Base-by-base conservation (phyloP, 1,139 yeast genomes). In the Petasospora fabianii region DNA sequence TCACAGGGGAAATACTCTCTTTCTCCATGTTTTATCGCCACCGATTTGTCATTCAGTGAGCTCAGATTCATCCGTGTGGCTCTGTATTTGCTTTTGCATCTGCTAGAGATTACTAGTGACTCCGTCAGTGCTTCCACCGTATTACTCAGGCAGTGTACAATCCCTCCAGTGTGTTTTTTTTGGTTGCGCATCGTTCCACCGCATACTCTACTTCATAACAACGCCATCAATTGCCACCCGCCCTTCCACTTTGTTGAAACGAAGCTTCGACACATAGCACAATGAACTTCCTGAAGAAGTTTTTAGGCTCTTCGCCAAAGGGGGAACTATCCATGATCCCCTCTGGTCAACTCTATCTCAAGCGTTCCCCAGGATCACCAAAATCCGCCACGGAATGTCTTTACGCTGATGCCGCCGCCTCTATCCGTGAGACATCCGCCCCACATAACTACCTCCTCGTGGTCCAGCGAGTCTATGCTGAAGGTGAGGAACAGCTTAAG, bases 341-440 rank as follows among this genome's bases (percentile, higher is more conserved):
- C 2, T 74, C 83, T 1, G 98, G 97, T 7, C 83, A 80, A 60
- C 70, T 92, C 39, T 84, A 72, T 55, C 68, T 90, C 35, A 72
- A 84, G 20, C 69, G 97, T 35, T 71, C 84, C 5, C 85, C 86
- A 8, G 72, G 71, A 13, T 84, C 95, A 7, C 96, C 96, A 12
- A 86, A 86, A 58, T 92, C 96, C 4, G 88, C 80, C 21, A 69
- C 80, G 31, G 97, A 92, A 60, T 88, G 96, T 59, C 70, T 92
- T 30, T 82, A 76, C 59, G 83, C 78, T 47, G 96, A 87, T 53
- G 92, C 96, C 1, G 78, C 77, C 38, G 80, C 90, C 14, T 67
- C 80, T 2, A 78, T 92, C 37, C 71, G 88, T 34, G 76, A 75
- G 45, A 83, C 94, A 2, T 70, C 84, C 3, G 71, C 78, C 5